Evolutionary conservation across 176 grass and related monocot species (phyloP).

Genomic region (Sorghum bicolor): Sorghum_bicolor_NCBIv3 NC_012878.2:53263501-53264000

Average conservation of each 20-base stretch:
- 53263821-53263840: slow-evolving; percentile 75
- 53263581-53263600: slow-evolving; percentile 52
- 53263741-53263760: slow-evolving; percentile 48
- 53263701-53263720: not conserved
- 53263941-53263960: not conserved
- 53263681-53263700: not conserved
- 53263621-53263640: not conserved
- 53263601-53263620: not conserved
- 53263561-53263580: slow-evolving; percentile 61
- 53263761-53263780: slow-evolving; percentile 77
- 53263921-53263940: not conserved
- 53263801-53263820: slow-evolving; percentile 80
- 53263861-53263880: slow-evolving; percentile 68
- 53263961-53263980: not conserved
- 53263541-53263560: slow-evolving; percentile 59
- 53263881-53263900: slow-evolving; percentile 67
- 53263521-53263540: slow-evolving; percentile 38
- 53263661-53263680: not conserved
- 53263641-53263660: not conserved
- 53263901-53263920: slow-evolving; percentile 40
- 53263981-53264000: not conserved
- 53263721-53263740: not conserved
- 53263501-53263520: slow-evolving; percentile 28
- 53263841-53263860: slow-evolving; percentile 78
- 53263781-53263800: slow-evolving; percentile 73